phyloP scores from a whole-genome alignment of 441 rosid species.

The Eruca vesicaria region DNA sequence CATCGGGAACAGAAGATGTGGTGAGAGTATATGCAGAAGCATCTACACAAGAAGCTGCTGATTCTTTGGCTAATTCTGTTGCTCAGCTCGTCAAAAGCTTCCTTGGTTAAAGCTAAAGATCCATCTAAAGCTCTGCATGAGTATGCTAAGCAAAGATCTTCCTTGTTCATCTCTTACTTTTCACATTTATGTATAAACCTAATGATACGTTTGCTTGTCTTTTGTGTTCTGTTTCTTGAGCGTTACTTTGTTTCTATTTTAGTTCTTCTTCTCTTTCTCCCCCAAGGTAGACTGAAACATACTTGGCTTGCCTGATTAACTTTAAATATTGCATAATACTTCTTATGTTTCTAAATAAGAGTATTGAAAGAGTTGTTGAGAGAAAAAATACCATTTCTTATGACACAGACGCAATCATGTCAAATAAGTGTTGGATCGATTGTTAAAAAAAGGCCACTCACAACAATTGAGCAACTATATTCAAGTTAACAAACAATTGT shows the following conservation, averaged over 20 bases:
- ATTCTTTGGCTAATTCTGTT: slow-evolving; percentile 67
- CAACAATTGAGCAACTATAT: no score
- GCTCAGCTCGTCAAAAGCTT: slow-evolving; percentile 60
- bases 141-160: not conserved
- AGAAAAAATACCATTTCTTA: no score
- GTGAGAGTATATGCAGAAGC: slow-evolving; percentile 92
- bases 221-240: not conserved
- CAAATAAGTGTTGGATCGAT: no score
- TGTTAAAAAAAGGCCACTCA: no score
- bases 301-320: not conserved
- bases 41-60: slow-evolving; percentile 75
- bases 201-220: not conserved
- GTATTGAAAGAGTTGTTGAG: no score
- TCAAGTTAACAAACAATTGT: no score
- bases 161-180: not conserved
- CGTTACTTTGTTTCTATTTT: not conserved
- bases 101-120: slow-evolving; percentile 41
- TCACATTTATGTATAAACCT: no score
- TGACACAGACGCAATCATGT: no score
- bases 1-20: slow-evolving; percentile 97
- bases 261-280: not conserved
- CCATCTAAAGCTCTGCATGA: slow-evolving; percentile 4
- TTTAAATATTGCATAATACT: no score
- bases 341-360: no score
- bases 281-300: not conserved